phyloP scores from a whole-genome alignment of 257 asterid species.

The Salvia miltiorrhiza region DNA sequence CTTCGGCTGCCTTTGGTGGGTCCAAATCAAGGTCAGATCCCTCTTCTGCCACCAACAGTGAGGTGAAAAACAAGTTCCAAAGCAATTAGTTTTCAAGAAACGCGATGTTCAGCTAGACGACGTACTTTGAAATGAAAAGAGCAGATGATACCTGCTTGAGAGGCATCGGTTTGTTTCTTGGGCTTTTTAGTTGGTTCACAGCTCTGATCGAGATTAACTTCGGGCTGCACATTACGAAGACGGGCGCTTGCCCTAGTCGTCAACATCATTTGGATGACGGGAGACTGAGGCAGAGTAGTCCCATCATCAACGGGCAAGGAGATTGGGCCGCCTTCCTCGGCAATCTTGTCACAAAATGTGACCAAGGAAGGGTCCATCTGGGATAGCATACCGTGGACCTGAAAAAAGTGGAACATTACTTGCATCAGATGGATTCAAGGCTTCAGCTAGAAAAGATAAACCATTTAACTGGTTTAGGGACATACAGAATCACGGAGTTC shows the following conservation, averaged over 20 bases:
- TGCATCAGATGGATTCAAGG: conserved; percentile 18
- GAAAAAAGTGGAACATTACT: conserved; percentile 28
- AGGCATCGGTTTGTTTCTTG: conserved; percentile 58
- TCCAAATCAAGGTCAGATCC: conserved; percentile 37
- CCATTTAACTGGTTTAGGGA: conserved; percentile 17
- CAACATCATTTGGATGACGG: conserved; percentile 58
- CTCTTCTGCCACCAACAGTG: conserved; percentile 46
- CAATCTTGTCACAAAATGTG: conserved; percentile 87
- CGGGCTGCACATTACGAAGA: conserved; percentile 85
- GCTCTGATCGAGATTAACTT: conserved; percentile 66
- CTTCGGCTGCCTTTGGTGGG: conserved; percentile 40
- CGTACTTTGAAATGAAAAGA: not conserved
- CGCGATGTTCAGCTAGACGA: not conserved
- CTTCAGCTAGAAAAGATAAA: conserved; percentile 14
- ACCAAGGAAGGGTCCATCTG: conserved; percentile 94
- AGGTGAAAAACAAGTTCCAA: conserved; percentile 3
- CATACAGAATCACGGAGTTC: conserved; percentile 97
- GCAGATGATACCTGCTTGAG: conserved; percentile 53
- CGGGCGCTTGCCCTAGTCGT: conserved; percentile 90
- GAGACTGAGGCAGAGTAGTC: conserved; percentile 55
- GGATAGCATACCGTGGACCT: conserved; percentile 98
- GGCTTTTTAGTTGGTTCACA: conserved; percentile 58
- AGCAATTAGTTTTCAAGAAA: not conserved
- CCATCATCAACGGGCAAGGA: conserved; percentile 56
- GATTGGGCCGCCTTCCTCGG: conserved; percentile 91